Evolutionary conservation across 768 basidiomycete genomes (phyloP).

Genomic region (Amanita inopinata): DNA sequence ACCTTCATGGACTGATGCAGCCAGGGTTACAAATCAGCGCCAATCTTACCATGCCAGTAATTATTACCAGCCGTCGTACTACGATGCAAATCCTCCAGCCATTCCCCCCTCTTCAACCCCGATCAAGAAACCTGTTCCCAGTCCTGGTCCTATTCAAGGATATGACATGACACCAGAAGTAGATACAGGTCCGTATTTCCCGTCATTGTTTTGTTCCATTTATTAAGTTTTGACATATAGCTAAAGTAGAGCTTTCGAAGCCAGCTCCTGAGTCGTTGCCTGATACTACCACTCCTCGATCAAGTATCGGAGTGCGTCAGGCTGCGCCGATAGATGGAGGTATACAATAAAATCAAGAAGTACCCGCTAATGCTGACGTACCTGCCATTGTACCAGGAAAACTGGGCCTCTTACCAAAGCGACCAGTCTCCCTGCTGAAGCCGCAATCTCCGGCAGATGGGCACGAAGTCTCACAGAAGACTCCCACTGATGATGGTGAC

Average conservation of each 20-base stretch:
- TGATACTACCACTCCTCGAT: slow-evolving; percentile 2
- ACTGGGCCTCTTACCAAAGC: slow-evolving; percentile 63
- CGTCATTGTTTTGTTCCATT: no score
- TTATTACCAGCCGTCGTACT: slow-evolving; percentile 23
- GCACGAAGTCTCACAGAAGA: slow-evolving; percentile 13
- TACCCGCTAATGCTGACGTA: background rate
- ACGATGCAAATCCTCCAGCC: slow-evolving; percentile 20
- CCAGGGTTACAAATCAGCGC: slow-evolving; percentile 1
- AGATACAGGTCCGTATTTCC: slow-evolving; percentile 7
- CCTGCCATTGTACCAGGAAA: slow-evolving; percentile 32
- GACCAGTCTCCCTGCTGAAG: slow-evolving; percentile 53
- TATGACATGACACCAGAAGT: slow-evolving; percentile 13
- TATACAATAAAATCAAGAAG: slow-evolving; percentile 8
- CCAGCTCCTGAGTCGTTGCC: background rate
- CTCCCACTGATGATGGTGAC: slow-evolving; percentile 31
- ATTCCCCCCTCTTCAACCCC: slow-evolving; percentile 12
- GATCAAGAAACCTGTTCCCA: slow-evolving; percentile 9
- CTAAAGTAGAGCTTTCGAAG: background rate
- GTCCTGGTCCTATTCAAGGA: slow-evolving; percentile 11
- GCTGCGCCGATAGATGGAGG: slow-evolving; percentile 23
- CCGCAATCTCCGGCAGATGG: slow-evolving; percentile 15
- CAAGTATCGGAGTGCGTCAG: slow-evolving; percentile 5
- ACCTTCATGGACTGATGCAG: slow-evolving; percentile 7
- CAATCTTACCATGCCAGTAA: no score
- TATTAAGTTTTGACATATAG: background rate